phyloP scores from a whole-genome alignment of 306 rosid genomes.

The Citrullus colocynthis region DNA sequence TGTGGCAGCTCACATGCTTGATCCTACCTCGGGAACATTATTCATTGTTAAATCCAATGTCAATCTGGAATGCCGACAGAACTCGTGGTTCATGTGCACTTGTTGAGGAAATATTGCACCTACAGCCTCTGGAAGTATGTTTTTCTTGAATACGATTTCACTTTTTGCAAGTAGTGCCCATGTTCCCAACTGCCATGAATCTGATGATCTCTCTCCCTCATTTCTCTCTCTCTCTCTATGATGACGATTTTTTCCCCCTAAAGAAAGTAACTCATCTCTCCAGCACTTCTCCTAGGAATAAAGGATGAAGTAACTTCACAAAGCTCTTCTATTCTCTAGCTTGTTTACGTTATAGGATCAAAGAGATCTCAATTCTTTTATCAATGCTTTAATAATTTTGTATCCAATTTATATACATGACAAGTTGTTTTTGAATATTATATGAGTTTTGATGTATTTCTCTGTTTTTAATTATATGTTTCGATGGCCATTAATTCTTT shows the following conservation, averaged over 20 bases:
- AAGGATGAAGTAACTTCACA: not conserved
- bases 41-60: constrained; percentile 52
- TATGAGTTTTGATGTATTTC: not conserved
- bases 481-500: not conserved
- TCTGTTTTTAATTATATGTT: not conserved
- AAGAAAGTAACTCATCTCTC: not conserved
- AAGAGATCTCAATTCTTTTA: not conserved
- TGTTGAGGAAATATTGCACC: constrained; percentile 74
- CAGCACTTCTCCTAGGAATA: not conserved
- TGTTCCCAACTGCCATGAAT: not conserved
- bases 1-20: constrained; percentile 70
- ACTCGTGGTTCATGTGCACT: constrained; percentile 53
- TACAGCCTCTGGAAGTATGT: constrained; percentile 83
- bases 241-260: not conserved
- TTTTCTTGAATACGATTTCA: not conserved
- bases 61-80: constrained; percentile 76
- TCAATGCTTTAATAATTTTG: not conserved
- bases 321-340: not conserved
- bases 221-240: not conserved
- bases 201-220: not conserved
- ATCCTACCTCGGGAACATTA: constrained; percentile 57
- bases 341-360: not conserved
- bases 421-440: not conserved
- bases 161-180: not conserved
- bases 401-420: not conserved